These are phyloP conservation scores for Lachancea mirantina DNA, from an alignment of 805 yeast genomes.

Conservation along the genomic window DNA sequence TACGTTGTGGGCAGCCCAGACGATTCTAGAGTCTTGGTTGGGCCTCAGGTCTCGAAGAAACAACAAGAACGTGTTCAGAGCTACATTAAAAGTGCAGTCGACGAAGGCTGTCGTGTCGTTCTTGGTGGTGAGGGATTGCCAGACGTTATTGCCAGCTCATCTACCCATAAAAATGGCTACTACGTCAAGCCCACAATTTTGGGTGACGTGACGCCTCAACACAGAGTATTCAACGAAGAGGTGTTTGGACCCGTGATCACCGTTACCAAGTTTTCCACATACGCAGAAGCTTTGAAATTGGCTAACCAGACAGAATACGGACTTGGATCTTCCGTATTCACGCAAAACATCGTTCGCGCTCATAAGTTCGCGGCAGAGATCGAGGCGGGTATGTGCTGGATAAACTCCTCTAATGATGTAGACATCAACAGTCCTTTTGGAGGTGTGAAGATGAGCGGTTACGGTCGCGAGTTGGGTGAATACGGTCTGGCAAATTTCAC, in stretches of 20 bases:
- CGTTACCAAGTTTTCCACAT: conserved; percentile 37
- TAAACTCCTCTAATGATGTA: conserved; percentile 51
- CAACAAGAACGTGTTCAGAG: conserved; percentile 42
- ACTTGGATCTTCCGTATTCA: conserved; percentile 41
- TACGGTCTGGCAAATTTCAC: conserved; percentile 58
- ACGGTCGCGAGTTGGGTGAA: conserved; percentile 62
- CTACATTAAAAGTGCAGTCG: conserved; percentile 42
- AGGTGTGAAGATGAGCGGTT: conserved; percentile 60
- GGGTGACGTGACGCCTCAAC: conserved; percentile 36
- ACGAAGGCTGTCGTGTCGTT: conserved; percentile 46
- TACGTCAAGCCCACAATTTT: conserved; percentile 44
- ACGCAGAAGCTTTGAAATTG: conserved; percentile 37
- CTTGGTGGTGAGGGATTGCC: conserved; percentile 38
- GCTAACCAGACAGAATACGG: conserved; percentile 43
- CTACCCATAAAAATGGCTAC: conserved; percentile 25
- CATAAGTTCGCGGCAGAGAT: conserved; percentile 36
- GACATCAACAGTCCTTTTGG: conserved; percentile 59
- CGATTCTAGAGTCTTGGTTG: conserved; percentile 37
- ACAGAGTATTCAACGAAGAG: conserved; percentile 41
- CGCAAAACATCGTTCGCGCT: conserved; percentile 34
- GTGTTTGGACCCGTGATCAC: conserved; percentile 49
- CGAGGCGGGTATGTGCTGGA: conserved; percentile 48
- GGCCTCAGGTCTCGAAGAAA: conserved; percentile 48
- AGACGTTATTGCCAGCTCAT: conserved; percentile 16
- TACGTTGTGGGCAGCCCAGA: conserved; percentile 41